These are phyloP conservation scores for Chrysoporthe deuterocubensis DNA, from an alignment of 2,329 filamentous ascomycete genomes.

Conservation along the genomic window DNA sequence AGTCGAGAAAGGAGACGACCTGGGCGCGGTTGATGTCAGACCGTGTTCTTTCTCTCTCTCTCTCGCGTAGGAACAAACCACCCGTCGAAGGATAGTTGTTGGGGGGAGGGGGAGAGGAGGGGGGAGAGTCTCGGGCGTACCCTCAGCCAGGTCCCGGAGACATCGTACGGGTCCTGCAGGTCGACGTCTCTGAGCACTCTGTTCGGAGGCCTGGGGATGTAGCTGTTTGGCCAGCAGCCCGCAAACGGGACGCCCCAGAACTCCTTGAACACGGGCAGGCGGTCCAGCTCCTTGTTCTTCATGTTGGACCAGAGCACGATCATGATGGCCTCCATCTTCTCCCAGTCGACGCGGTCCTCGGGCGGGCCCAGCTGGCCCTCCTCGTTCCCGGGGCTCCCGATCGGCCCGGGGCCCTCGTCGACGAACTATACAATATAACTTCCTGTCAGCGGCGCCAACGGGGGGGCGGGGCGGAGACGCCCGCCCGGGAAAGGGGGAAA, in stretches of 20 bases:
- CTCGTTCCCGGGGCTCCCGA: slow-evolving; percentile 9
- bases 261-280: slow-evolving; percentile 50
- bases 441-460: not conserved
- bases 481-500: too few species aligned
- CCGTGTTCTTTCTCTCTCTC: not conserved
- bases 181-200: slow-evolving; percentile 50
- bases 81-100: not conserved
- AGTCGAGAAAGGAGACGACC: slow-evolving; percentile 62
- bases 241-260: slow-evolving; percentile 62
- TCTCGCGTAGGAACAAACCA: too few species aligned
- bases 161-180: slow-evolving; percentile 68
- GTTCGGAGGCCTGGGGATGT: slow-evolving; percentile 41
- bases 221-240: slow-evolving; percentile 58
- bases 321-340: slow-evolving; percentile 77
- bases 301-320: slow-evolving; percentile 70
- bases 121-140: slow-evolving; percentile 50
- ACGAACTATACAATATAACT: slow-evolving; percentile 49
- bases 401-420: slow-evolving; percentile 55
- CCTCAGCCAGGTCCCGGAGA: slow-evolving; percentile 73
- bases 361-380: slow-evolving; percentile 6
- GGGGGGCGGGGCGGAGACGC: too few species aligned
- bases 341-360: slow-evolving; percentile 69
- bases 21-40: slow-evolving; percentile 25
- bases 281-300: slow-evolving; percentile 48
- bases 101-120: too few species aligned